phyloP scores from a whole-genome alignment of 2,329 filamentous ascomycete species.

The Helotiales sp. region DNA sequence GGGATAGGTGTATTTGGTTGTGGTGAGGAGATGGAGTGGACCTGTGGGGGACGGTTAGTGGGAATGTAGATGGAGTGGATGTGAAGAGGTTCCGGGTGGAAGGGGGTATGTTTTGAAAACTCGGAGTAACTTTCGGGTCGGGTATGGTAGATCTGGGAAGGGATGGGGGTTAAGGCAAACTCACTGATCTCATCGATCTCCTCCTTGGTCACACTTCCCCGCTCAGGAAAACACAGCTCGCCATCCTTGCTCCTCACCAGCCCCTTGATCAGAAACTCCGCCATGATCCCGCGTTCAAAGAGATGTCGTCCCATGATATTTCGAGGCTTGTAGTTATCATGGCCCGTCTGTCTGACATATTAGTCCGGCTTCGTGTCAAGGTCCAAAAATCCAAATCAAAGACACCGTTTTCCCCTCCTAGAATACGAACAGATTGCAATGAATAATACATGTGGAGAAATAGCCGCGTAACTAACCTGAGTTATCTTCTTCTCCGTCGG shows the following conservation, averaged over 20 bases:
- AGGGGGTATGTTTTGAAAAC: too few species aligned
- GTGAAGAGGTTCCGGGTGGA: too few species aligned
- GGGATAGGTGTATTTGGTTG: conserved; percentile 7
- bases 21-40: conserved; percentile 20
- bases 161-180: not conserved
- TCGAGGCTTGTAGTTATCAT: conserved; percentile 23
- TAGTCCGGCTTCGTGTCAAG: not conserved
- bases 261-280: conserved; percentile 27
- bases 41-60: conserved; percentile 12
- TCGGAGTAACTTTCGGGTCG: too few species aligned
- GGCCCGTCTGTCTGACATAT: not conserved
- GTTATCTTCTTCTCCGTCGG: conserved; percentile 20
- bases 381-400: too few species aligned
- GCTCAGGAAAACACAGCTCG: conserved; percentile 19
- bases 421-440: too few species aligned
- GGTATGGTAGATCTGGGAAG: too few species aligned
- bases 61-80: not conserved
- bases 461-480: not conserved
- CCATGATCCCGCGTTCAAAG: conserved; percentile 21
- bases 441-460: too few species aligned
- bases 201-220: conserved; percentile 18
- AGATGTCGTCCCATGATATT: conserved; percentile 19
- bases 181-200: conserved; percentile 32
- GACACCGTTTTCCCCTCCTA: too few species aligned
- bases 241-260: conserved; percentile 19